Evolutionary conservation across 2,329 filamentous ascomycete species (phyloP).

Genomic region (Fusarium compactum): DNA sequence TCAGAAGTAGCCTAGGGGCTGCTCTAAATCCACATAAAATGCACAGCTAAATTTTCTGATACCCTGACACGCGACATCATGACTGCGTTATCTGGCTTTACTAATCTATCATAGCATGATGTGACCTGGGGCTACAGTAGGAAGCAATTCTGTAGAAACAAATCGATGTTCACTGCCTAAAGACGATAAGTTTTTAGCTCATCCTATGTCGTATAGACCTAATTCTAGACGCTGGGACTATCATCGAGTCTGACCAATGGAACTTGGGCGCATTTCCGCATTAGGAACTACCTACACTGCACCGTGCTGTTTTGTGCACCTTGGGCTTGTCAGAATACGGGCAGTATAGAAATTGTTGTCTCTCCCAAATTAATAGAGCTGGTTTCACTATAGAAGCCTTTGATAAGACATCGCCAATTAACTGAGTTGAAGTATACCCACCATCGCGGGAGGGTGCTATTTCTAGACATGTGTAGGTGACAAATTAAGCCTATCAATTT

Average conservation of each 20-base stretch:
- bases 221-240: neutral
- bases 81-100: neutral
- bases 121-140: neutral
- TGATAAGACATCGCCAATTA: neutral
- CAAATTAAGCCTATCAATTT: too few species aligned
- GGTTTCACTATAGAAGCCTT: neutral
- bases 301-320: neutral
- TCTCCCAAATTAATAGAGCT: neutral
- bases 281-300: conserved; percentile 16
- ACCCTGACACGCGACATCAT: neutral
- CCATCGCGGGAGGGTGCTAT: too few species aligned
- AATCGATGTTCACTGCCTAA: neutral
- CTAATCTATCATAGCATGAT: neutral
- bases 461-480: too few species aligned
- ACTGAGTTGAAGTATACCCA: neutral
- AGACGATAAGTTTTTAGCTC: neutral
- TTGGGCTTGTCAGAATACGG: too few species aligned
- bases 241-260: conserved; percentile 21
- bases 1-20: neutral
- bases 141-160: neutral
- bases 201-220: neutral
- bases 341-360: too few species aligned
- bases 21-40: neutral
- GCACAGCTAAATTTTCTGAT: neutral
- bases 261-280: conserved; percentile 20